Evolutionary conservation across 768 basidiomycete genomes (phyloP), one percentile per base, ranked within the genome.

Genomic region (Calocera viscosa): DNA sequence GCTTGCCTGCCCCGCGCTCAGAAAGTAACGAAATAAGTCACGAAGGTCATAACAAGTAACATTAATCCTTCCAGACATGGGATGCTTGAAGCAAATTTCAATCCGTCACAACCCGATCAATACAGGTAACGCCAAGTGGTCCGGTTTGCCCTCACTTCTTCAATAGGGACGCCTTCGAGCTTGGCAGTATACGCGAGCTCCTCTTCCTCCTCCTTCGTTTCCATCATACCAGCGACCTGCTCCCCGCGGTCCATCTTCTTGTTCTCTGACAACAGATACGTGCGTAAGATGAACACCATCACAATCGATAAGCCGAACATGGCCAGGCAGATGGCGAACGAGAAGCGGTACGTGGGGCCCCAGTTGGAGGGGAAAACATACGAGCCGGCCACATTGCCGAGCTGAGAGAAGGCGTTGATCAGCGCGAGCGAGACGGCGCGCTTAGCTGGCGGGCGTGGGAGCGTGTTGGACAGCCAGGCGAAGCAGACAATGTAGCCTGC

Each of bases 381-480:
- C 79, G 90, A 86, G 69, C 92, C 92, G 47, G 85, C 77, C 43
- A 95, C 81, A 77, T 94, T 94, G 0, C 93, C 93, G 1, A 90
- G 80, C 72, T 90, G 86, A 10, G 87, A 87, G 72, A 91, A 84
- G 43, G 86, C 84, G 74, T 94, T 92, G 72, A 93, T 83, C 68
- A 90, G 76, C 1, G 91, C 92, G 63, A 95, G 80, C 14, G 87
- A 87, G n/a, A 93, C 87, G 1, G 92, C 89, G 2, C 92, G 86
- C 76, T 94, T 94, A n/a, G 87, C 84, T 2, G 90, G 82, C 28
- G 92, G 86, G n/a, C 84, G 83, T 30, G 90, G 84, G 76, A 95
- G 79, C 17, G 80, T 80, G 68, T 80, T 83, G 64, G 80, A 80
- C 65, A 82, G 77, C 84, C 76, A 77, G 3, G 81, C 76, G 73